phyloP scores from a whole-genome alignment of 176 grass and related monocot species.

The Hordeum vulgare region DNA sequence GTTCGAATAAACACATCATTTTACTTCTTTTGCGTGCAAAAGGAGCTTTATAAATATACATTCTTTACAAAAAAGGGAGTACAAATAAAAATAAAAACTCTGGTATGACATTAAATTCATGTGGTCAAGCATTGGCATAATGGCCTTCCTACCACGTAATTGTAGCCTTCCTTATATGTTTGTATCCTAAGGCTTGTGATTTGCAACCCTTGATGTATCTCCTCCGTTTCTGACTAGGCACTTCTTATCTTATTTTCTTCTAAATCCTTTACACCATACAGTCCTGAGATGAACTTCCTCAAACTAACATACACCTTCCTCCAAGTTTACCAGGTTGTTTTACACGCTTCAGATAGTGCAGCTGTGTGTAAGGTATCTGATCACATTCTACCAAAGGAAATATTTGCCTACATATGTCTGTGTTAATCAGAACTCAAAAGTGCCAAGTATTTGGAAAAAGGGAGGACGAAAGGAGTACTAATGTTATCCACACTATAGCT shows the following conservation, averaged over 20 bases:
- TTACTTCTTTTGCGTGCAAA: neutral
- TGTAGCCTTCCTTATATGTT: slow-evolving; percentile 7
- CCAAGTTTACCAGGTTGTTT: neutral
- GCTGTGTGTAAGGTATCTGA: neutral
- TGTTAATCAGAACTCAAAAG: neutral
- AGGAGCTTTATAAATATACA: neutral
- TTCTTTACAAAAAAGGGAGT: neutral
- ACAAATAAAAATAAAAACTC: neutral
- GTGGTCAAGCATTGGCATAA: no score
- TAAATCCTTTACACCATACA: neutral
- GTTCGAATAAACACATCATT: neutral
- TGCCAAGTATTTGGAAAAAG: neutral
- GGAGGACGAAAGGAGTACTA: neutral
- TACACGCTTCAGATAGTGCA: neutral
- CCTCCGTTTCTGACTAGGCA: neutral
- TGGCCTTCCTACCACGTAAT: neutral
- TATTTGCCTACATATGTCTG: neutral
- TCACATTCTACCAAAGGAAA: slow-evolving; percentile 1
- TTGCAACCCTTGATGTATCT: neutral
- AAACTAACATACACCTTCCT: neutral
- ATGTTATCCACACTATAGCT: neutral
- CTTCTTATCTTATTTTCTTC: neutral
- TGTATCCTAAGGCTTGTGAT: neutral
- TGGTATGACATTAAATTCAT: neutral
- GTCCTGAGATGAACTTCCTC: neutral